Evolutionary conservation across 352 stramenopile species (phyloP).

Genomic region (Globisporangium paroecandrum): DNA sequence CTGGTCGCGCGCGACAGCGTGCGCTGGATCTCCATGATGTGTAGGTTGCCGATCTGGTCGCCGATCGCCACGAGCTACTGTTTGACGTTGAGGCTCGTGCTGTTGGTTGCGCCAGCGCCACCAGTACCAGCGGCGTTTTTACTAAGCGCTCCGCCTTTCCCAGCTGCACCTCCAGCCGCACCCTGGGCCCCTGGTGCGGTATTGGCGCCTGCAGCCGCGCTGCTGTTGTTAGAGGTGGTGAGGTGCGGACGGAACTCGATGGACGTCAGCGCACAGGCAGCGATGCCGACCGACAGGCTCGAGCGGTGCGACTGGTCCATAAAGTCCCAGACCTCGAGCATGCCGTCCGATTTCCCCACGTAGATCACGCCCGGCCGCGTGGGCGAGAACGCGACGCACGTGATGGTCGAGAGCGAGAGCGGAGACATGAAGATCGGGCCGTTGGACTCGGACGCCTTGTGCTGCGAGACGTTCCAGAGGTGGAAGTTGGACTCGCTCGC

Average conservation of each 20-base stretch:
- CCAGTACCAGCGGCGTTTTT: not conserved
- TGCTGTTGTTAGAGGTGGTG: slow-evolving; percentile 7
- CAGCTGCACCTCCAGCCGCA: slow-evolving; percentile 11
- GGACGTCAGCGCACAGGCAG: slow-evolving; percentile 84
- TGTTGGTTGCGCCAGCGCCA: slow-evolving; percentile 8
- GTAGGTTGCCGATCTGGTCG: slow-evolving; percentile 89
- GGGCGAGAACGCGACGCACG: slow-evolving; percentile 85
- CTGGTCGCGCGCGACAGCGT: slow-evolving; percentile 78
- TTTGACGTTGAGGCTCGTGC: slow-evolving; percentile 46
- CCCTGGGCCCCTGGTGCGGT: not conserved
- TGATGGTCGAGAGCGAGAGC: slow-evolving; percentile 74
- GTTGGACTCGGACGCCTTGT: slow-evolving; percentile 32
- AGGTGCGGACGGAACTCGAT: slow-evolving; percentile 68
- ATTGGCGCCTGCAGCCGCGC: not conserved
- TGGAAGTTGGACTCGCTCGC: slow-evolving; percentile 90
- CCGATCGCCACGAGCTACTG: slow-evolving; percentile 90
- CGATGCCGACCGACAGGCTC: slow-evolving; percentile 76
- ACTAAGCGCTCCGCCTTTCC: slow-evolving; percentile 4
- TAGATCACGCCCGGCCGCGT: slow-evolving; percentile 87
- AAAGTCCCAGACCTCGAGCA: slow-evolving; percentile 93
- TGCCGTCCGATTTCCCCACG: slow-evolving; percentile 85
- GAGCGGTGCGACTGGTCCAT: slow-evolving; percentile 88
- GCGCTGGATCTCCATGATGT: slow-evolving; percentile 91
- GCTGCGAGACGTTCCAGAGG: slow-evolving; percentile 86
- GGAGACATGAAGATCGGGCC: slow-evolving; percentile 87